phyloP scores from a whole-genome alignment of 768 basidiomycete species.

The Saitozyma podzolica region DNA sequence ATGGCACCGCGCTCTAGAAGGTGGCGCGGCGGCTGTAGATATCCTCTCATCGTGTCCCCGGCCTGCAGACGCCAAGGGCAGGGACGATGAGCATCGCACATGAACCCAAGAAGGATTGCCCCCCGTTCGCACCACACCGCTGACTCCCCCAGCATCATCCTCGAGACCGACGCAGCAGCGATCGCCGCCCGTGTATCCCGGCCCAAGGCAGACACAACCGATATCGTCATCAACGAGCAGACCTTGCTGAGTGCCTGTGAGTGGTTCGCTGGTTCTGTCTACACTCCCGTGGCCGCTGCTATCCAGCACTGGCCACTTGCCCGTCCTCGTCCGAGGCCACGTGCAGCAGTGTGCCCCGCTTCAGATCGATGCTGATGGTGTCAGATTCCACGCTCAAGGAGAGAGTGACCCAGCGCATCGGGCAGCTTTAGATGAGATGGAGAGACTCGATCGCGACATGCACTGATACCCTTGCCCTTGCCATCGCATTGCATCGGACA shows the following conservation, averaged over 20 bases:
- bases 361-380: background rate
- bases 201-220: conserved; percentile 87
- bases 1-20: no score
- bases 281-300: background rate
- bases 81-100: no score
- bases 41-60: no score
- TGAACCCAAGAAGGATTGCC: no score
- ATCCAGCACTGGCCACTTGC: no score
- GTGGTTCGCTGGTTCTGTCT: conserved; percentile 27
- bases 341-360: no score
- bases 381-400: conserved; percentile 51
- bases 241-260: conserved; percentile 90
- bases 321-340: no score
- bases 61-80: no score
- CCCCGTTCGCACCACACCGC: background rate
- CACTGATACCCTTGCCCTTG: background rate
- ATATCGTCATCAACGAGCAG: conserved; percentile 98
- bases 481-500: no score
- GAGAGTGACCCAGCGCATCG: conserved; percentile 46
- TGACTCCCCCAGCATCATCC: conserved; percentile 69
- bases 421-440: conserved; percentile 28
- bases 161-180: conserved; percentile 93
- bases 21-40: no score
- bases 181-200: conserved; percentile 92
- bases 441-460: background rate